Base-by-base conservation (phyloP, 352 stramenopile species). In the Globisporangium splendens region DNA sequence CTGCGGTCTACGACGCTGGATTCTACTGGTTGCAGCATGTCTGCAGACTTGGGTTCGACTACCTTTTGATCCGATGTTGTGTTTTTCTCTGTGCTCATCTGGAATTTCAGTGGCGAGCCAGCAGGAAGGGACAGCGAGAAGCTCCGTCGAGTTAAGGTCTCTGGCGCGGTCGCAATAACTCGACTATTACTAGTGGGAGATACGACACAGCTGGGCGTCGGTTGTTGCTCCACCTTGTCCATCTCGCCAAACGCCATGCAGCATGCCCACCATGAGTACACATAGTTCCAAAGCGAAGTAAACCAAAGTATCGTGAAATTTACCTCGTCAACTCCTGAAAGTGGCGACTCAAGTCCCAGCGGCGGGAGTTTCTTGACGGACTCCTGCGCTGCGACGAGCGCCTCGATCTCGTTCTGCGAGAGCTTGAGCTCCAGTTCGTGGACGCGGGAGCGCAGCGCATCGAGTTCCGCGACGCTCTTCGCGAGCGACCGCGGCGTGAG, bases 401-500 rank as follows among this genome's bases (percentile, higher is more conserved):
- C 62, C 62, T 80, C 70, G 20, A 82, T 71, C 20, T 83, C 66
- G 46, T 86, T 76, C 21, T 75, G 65, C 42, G 75, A 70, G 42
- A 90, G 66, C 43, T 82, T 72, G 18, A 76, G 68, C 51, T 90
- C 73, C 6, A 88, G 66, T 14, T 84, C 73, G 3, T 72, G 54
- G 1, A 88, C 75, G 21, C 77, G 68, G 8, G 54, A 79, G 28
- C 70, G 70, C 33, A 88, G 33, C 7, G 72, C 66, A 18, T 85
- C 70, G 0, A 88, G 69, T 39, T 87, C 77, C 0, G 75, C 69
- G 56, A 86, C 73, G 31, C 59, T 88, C 41, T 79, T 75, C 1
- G 80, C 77, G n/a, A 87, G 59, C 4, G 74, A 75, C 3, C 77
- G 70, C 5, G 76, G 77, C 14, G 74, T 88, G 17, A 90, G 74